Evolutionary conservation across 2,329 filamentous ascomycete genomes (phyloP).

Genomic region (Metarhizium guizhouense): DNA sequence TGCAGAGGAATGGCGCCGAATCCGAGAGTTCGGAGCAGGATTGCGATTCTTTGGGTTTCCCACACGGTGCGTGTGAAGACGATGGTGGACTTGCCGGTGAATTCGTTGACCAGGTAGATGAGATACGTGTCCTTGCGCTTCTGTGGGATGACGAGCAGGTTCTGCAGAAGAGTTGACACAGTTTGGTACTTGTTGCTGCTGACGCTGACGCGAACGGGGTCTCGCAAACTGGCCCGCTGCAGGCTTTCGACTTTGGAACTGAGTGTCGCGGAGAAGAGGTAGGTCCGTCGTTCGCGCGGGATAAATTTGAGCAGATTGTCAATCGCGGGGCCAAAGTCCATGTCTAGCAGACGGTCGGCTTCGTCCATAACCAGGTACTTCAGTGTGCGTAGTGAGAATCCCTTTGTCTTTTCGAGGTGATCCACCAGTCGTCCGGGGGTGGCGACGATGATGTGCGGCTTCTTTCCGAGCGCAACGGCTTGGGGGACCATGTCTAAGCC

Average conservation of each 20-base stretch:
- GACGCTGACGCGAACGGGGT: constrained; percentile 76
- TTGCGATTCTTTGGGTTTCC: constrained; percentile 78
- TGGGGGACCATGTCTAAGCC: constrained; percentile 95
- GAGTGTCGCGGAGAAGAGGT: constrained; percentile 91
- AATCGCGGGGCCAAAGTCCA: constrained; percentile 87
- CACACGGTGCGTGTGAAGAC: constrained; percentile 89
- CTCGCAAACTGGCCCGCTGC: constrained; percentile 78
- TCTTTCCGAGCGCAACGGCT: constrained; percentile 85
- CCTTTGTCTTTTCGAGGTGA: constrained; percentile 93
- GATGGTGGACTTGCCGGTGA: constrained; percentile 76
- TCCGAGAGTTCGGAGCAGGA: constrained; percentile 74
- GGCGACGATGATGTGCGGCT: constrained; percentile 87
- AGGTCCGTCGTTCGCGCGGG: constrained; percentile 69
- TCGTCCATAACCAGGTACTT: constrained; percentile 95
- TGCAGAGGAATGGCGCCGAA: constrained; percentile 90
- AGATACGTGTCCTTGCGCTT: constrained; percentile 86
- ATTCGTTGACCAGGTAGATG: constrained; percentile 77
- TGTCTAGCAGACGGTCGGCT: constrained; percentile 82
- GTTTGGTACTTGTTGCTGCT: constrained; percentile 82
- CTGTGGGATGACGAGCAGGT: constrained; percentile 78
- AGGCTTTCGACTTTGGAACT: constrained; percentile 87
- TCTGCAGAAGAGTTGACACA: constrained; percentile 78
- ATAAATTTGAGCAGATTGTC: constrained; percentile 91
- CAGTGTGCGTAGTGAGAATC: constrained; percentile 73
- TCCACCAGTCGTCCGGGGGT: constrained; percentile 85